Conservation (phyloP, 2,329 filamentous ascomycete genomes). For the Keithomyces neogunnii region DNA sequence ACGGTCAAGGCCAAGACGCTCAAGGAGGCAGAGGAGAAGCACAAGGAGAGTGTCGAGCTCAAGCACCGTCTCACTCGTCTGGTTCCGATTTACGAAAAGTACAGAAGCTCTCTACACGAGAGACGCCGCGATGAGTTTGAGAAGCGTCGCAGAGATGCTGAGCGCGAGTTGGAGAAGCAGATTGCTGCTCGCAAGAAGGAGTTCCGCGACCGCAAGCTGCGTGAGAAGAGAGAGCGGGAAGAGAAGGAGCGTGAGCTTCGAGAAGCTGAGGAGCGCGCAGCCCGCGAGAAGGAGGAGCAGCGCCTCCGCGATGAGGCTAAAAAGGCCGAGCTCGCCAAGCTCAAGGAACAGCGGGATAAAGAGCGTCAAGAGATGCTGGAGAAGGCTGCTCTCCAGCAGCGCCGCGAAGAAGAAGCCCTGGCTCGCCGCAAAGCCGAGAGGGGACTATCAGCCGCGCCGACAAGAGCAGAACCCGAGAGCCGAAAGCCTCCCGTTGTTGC, state of each 20-base stretch:
- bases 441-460: constrained; percentile 29
- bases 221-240: constrained; percentile 77
- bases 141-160: constrained; percentile 82
- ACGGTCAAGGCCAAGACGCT: constrained; percentile 69
- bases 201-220: constrained; percentile 70
- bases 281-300: constrained; percentile 79
- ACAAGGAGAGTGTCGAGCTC: constrained; percentile 83
- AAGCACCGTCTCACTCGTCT: constrained; percentile 87
- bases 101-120: constrained; percentile 74
- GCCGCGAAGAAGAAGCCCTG: constrained; percentile 83
- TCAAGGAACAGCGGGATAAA: constrained; percentile 57
- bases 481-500: constrained; percentile 26
- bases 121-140: constrained; percentile 93
- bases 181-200: constrained; percentile 84
- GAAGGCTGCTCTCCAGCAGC: constrained; percentile 61
- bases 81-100: constrained; percentile 74
- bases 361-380: constrained; percentile 61
- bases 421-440: constrained; percentile 63
- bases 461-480: constrained; percentile 19
- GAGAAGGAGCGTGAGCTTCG: constrained; percentile 69
- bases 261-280: constrained; percentile 79
- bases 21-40: constrained; percentile 73
- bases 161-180: constrained; percentile 87
- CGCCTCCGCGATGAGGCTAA: constrained; percentile 71
- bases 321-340: constrained; percentile 58